phyloP scores from a whole-genome alignment of 345 rosid genomes.

The Euphorbia lathyris region DNA sequence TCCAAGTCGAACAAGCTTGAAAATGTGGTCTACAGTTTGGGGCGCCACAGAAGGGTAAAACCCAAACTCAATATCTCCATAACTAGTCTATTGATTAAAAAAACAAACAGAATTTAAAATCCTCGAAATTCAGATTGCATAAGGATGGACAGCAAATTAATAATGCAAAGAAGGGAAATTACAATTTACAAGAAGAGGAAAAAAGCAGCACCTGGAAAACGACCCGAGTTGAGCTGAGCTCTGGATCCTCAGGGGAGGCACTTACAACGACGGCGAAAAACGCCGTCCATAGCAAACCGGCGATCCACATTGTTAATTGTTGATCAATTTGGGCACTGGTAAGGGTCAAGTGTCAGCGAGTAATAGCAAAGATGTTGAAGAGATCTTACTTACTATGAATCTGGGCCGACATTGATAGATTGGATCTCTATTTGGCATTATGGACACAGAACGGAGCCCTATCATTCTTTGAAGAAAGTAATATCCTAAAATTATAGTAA shows the following conservation, averaged over 20 bases:
- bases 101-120: background rate
- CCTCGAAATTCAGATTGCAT: background rate
- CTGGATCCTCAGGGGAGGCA: slow-evolving; percentile 51
- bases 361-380: background rate
- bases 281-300: slow-evolving; percentile 22
- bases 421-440: background rate
- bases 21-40: slow-evolving; percentile 81
- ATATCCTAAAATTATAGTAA: too few relatives aligned
- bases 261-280: slow-evolving; percentile 26
- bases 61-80: slow-evolving; percentile 90
- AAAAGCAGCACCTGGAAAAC: slow-evolving; percentile 69
- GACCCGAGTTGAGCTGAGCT: slow-evolving; percentile 82
- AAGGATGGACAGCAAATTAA: background rate
- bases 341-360: slow-evolving; percentile 1
- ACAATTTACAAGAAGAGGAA: too few relatives aligned
- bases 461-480: too few relatives aligned
- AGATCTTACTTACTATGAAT: background rate
- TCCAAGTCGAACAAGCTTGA: slow-evolving; percentile 91
- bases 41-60: slow-evolving; percentile 91
- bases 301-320: slow-evolving; percentile 24
- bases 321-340: slow-evolving; percentile 14
- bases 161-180: background rate
- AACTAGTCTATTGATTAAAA: slow-evolving; percentile 48
- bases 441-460: background rate
- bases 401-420: too few relatives aligned